Conservation (phyloP, 169 alveolate genomes). For the Eimeria necatrix region DNA sequence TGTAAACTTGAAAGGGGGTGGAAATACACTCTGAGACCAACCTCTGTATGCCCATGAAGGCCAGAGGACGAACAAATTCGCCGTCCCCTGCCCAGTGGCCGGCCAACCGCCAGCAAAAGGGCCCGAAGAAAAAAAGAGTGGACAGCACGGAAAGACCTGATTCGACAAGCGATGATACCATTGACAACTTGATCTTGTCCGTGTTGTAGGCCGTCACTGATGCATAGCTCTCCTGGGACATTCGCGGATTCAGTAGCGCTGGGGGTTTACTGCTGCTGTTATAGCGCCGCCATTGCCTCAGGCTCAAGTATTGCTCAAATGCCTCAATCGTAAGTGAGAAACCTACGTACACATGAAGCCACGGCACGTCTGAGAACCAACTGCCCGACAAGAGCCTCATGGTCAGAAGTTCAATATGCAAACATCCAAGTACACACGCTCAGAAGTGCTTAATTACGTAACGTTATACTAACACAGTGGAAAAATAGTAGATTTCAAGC, state of each 20-base stretch:
- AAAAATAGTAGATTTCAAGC: too few relatives aligned
- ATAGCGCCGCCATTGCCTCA: slow-evolving; percentile 73
- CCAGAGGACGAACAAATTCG: slow-evolving; percentile 70
- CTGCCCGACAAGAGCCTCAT: slow-evolving; percentile 61
- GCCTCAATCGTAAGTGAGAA: slow-evolving; percentile 70
- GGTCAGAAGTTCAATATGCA: neutral
- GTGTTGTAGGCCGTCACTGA: slow-evolving; percentile 78
- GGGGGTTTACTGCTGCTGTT: slow-evolving; percentile 10
- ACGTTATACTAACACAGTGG: too few relatives aligned
- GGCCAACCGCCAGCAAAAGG: slow-evolving; percentile 77
- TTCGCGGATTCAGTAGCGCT: slow-evolving; percentile 34
- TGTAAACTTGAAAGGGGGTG: slow-evolving; percentile 83
- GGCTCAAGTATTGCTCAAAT: slow-evolving; percentile 81
- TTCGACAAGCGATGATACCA: slow-evolving; percentile 67
- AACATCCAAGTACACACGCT: too few relatives aligned
- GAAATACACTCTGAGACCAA: slow-evolving; percentile 44
- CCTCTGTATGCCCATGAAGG: slow-evolving; percentile 50
- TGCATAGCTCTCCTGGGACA: slow-evolving; percentile 66
- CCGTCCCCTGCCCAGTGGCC: slow-evolving; percentile 47
- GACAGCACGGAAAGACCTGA: slow-evolving; percentile 44
- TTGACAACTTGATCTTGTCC: slow-evolving; percentile 81
- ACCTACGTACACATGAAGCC: slow-evolving; percentile 80
- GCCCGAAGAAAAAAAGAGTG: slow-evolving; percentile 75
- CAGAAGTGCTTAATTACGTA: too few relatives aligned
- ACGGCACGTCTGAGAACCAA: slow-evolving; percentile 78